phyloP scores from a whole-genome alignment of 208 protist species.

The Leishmania gerbilli region DNA sequence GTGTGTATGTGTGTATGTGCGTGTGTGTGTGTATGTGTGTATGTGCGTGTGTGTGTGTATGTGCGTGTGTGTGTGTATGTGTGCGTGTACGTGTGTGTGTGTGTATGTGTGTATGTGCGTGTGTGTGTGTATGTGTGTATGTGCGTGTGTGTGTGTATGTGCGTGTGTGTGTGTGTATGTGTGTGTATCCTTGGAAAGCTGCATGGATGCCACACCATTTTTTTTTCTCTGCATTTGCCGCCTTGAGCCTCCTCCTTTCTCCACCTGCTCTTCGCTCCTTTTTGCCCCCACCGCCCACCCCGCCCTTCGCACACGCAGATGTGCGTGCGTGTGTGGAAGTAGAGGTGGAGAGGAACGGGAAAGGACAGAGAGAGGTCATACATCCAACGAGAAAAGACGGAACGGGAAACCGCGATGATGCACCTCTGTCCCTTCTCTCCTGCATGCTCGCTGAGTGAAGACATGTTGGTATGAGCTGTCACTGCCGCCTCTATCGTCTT shows the following conservation, averaged over 20 bases:
- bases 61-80: not conserved
- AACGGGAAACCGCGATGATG: not conserved
- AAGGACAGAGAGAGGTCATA: not conserved
- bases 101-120: not conserved
- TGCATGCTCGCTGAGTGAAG: not conserved
- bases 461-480: not conserved
- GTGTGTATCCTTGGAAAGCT: not conserved
- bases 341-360: not conserved
- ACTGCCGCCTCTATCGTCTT: not conserved
- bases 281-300: no score
- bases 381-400: not conserved
- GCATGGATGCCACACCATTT: not conserved
- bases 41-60: not conserved
- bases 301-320: no score
- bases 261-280: not conserved
- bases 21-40: not conserved
- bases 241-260: not conserved
- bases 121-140: not conserved
- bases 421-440: not conserved
- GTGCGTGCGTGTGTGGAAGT: not conserved
- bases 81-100: no score
- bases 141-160: not conserved
- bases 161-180: not conserved
- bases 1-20: not conserved
- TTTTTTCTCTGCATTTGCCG: not conserved